Base-by-base conservation (phyloP, 495 filamentous ascomycete genomes). In the Staphylotrichum tortipilum region DNA sequence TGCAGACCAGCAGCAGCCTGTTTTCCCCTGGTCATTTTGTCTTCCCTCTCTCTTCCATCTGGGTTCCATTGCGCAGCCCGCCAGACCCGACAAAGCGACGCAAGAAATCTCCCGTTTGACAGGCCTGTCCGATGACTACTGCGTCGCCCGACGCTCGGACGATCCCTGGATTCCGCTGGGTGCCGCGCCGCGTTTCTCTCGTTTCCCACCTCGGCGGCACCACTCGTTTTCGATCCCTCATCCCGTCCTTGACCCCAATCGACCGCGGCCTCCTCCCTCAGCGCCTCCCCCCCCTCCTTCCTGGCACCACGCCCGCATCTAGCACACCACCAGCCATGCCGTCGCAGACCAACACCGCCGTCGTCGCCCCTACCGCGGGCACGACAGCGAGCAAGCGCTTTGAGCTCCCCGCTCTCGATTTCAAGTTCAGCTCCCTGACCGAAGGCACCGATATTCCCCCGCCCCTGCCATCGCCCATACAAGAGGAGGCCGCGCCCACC, bases 391-490 rank as follows among this genome's bases (percentile, higher is more conserved):
- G 61, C 38, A 73, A 69, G 53, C 68, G 70, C 51, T 78, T 80
- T 53, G 70, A 78, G 59, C 73, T 78, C 19, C 77, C 75, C 19
- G 69, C 68, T 15, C 65, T 80, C 18, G 63, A 75, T 47, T 62
- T 76, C 58, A 68, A 68, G 15, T 72, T 80, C 46, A 66, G 68
- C 47, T 74, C 75, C 9, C 54, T 80, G 52, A 80, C 77, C 18
- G 77, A 78, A 19, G 77, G 77, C 17, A 80, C 77, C 50, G 58
- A 78, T 54, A 80, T 80, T 50, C 77, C 77, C 31, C 75, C 77
- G 33, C 77, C 77, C 7, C 59, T 58, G 15, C 75, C 74, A 7
- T 78, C 75, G 24, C 76, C 77, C 12, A 50, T 72, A 22, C 57
- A 59, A 52, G 71, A 76, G 49, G 64, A 71, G 47, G 62, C 69